Conservation (phyloP, 805 yeast species). For the Starmera quercuum region DNA sequence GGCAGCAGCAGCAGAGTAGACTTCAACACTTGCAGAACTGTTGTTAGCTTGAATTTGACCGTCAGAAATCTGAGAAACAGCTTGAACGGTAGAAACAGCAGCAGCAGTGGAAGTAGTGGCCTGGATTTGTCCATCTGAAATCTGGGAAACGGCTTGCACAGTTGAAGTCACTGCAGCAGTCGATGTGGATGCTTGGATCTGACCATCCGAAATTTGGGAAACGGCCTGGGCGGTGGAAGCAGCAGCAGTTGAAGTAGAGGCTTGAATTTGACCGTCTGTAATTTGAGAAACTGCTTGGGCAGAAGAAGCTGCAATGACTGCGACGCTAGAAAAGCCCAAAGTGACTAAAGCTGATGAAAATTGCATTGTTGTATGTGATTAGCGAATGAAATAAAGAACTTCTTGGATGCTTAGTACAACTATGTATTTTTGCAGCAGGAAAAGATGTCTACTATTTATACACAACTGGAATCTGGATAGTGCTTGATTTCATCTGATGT, state of each 20-base stretch:
- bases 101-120: conserved; percentile 15
- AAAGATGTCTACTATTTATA: no score
- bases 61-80: conserved; percentile 42
- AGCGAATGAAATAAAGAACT: background rate
- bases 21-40: conserved; percentile 21
- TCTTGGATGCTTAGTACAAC: background rate
- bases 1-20: conserved; percentile 15
- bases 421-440: no score
- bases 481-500: no score
- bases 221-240: conserved; percentile 13
- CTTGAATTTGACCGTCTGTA: conserved; percentile 34
- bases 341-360: conserved; percentile 3
- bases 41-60: conserved; percentile 46
- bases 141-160: conserved; percentile 33
- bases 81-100: conserved; percentile 29
- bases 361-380: conserved; percentile 7
- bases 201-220: conserved; percentile 23
- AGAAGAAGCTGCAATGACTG: conserved; percentile 12
- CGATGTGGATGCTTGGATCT: conserved; percentile 22
- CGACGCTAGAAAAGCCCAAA: conserved; percentile 16
- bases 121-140: conserved; percentile 13
- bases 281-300: conserved; percentile 27
- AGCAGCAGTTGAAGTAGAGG: conserved; percentile 14
- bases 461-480: no score
- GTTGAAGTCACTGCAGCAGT: conserved; percentile 32